These are phyloP conservation scores for Arthrobotrys megalospora DNA, from an alignment of 2,329 filamentous ascomycete genomes.

Conservation along the genomic window DNA sequence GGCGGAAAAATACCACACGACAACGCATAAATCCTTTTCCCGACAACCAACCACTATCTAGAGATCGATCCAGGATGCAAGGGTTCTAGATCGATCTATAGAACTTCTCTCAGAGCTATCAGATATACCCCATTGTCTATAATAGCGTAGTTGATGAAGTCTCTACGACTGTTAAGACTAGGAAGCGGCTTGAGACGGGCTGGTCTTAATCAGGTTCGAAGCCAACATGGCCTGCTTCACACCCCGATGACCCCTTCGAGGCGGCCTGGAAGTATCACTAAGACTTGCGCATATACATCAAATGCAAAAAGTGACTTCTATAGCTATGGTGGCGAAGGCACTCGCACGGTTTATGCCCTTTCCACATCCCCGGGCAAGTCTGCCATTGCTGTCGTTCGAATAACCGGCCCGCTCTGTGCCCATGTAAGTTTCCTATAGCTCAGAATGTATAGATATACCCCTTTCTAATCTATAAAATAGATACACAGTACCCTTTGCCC, in stretches of 20 bases:
- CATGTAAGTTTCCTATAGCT: slow-evolving; percentile 70
- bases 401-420: slow-evolving; percentile 84
- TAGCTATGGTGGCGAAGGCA: slow-evolving; percentile 65
- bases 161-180: slow-evolving; percentile 3
- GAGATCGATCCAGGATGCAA: slow-evolving; percentile 1
- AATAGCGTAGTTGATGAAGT: slow-evolving; percentile 16
- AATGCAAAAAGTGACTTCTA: slow-evolving; percentile 60
- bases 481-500: slow-evolving; percentile 78
- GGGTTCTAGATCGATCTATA: neutral
- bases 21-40: slow-evolving; percentile 53
- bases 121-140: neutral
- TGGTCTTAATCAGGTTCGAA: slow-evolving; percentile 4
- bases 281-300: neutral
- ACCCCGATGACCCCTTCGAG: neutral
- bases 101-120: neutral
- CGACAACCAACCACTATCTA: neutral
- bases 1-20: slow-evolving; percentile 46
- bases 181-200: slow-evolving; percentile 7
- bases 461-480: slow-evolving; percentile 66
- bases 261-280: neutral
- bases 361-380: slow-evolving; percentile 88
- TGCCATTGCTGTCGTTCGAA: slow-evolving; percentile 89
- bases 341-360: slow-evolving; percentile 86
- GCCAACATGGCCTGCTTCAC: slow-evolving; percentile 19
- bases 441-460: slow-evolving; percentile 19